Evolutionary conservation across 805 yeast species (phyloP), one percentile per base, ranked within the genome.

Genomic region (Naumovozyma dairenensis): DNA sequence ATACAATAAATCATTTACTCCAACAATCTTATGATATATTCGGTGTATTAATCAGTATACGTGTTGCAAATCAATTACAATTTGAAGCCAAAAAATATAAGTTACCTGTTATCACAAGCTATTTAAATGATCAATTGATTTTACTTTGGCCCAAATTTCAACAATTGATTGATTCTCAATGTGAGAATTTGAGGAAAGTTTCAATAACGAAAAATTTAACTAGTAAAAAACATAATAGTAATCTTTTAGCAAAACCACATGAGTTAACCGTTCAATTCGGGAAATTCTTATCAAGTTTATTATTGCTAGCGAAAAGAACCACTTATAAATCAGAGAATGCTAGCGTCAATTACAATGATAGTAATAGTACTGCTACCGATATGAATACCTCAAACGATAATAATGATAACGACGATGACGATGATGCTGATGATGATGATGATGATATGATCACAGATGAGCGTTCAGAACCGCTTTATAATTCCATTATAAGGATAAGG

Each of bases 141-240:
- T 55, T 70, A 3, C 60, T 89, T 29, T 92, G 97, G 97, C 95
- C 96, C 0, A 74, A 71, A 38, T 81, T 87, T 49, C 87, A 86
- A 48, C 67, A 66, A 29, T 63, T 84, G 21, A 69, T 87, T 27
- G 96, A 86, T 52, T 60, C 72, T 21, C 83, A 89, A 46, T 79
- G 94, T 46, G 80, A 76, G 15, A 72, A 77, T 32, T 60, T 85
- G 53, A 77, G 80, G 40, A 71, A 66, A 33, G 69, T 69, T 13
- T 55, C 55, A 31, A 64, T 44, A 38, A 36, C 56, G 3, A 45
- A 49, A 5, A 39, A 29, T 20, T 43, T 40, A 12, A 18, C 5
- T 13, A 36, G 48, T 3, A 41, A 32, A 20, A 40, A 44, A 9
- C 26, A 35, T 8, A 43, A 38, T 15, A 55, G 61, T 25, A 54